Percentiles rank a stretch among this genome's conserved stretches.
phyloP scores from a whole-genome alignment of 305 asterid genomes.

The Fraxinus floribunda region DNA sequence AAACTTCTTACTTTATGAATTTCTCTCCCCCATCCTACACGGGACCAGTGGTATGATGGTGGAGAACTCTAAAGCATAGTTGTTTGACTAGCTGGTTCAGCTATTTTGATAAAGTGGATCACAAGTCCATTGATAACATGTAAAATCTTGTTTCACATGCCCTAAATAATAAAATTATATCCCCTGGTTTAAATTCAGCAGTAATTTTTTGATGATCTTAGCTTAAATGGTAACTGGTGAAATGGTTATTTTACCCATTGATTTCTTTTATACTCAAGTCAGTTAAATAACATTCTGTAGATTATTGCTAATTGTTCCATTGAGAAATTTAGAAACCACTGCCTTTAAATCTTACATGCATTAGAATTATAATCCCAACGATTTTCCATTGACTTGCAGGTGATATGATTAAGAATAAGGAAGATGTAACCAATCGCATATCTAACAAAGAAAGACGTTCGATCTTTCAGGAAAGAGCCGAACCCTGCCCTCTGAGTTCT shows the following conservation, averaged over 20 bases:
- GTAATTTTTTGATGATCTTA: not conserved
- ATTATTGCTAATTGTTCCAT: not conserved
- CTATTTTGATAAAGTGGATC: not conserved
- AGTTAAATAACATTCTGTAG: not conserved
- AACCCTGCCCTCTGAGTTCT: constrained; percentile 38
- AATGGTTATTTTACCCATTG: not conserved
- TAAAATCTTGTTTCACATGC: not conserved
- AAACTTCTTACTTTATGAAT: not conserved
- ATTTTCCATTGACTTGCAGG: constrained; percentile 14
- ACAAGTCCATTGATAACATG: not conserved
- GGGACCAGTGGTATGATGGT: not conserved
- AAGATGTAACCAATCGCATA: constrained; percentile 21
- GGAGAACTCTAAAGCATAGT: not conserved
- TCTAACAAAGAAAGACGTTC: constrained; percentile 19
- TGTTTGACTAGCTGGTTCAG: not conserved
- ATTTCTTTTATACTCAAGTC: not conserved
- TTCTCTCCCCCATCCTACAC: not conserved
- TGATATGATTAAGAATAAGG: constrained; percentile 21
- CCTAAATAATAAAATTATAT: not conserved
- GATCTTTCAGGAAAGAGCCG: constrained; percentile 29
- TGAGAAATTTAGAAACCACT: not conserved
- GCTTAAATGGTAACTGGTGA: not conserved
- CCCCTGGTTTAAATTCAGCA: not conserved
- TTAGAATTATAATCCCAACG: not conserved
- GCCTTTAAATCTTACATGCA: not conserved